Conservation (phyloP, 2,329 filamentous ascomycete species). For the Verticillium zaregamsianum region DNA sequence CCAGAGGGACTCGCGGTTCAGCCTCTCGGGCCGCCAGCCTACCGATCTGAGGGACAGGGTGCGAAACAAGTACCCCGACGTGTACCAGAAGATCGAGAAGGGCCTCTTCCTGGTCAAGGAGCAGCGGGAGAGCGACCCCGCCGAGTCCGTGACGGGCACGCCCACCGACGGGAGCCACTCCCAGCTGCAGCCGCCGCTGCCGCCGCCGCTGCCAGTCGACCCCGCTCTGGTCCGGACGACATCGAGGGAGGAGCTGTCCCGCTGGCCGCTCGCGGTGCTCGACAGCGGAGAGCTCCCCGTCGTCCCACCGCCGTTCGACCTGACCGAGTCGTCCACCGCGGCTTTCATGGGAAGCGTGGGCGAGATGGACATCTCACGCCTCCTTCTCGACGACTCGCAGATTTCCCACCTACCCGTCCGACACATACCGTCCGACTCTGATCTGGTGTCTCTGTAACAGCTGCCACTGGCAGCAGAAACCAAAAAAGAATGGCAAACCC, state of each 20-base stretch:
- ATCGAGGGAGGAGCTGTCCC: constrained; percentile 43
- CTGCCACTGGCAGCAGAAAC: background rate
- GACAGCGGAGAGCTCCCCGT: constrained; percentile 21
- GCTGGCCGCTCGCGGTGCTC: constrained; percentile 33
- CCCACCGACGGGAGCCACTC: constrained; percentile 38
- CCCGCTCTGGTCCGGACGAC: constrained; percentile 33
- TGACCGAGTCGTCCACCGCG: constrained; percentile 34
- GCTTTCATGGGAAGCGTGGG: constrained; percentile 38
- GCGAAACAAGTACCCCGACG: constrained; percentile 59
- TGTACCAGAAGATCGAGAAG: constrained; percentile 54
- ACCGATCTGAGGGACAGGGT: constrained; percentile 61
- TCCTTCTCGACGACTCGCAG: constrained; percentile 52
- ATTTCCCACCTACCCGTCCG: constrained; percentile 18
- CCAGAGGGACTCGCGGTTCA: constrained; percentile 54
- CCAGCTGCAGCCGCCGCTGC: constrained; percentile 30
- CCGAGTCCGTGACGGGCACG: constrained; percentile 48
- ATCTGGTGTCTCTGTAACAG: constrained; percentile 10
- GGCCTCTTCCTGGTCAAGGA: constrained; percentile 44
- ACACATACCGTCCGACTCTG: constrained; percentile 15
- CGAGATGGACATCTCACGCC: constrained; percentile 59
- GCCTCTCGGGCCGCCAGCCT: constrained; percentile 54
- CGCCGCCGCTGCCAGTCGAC: constrained; percentile 32
- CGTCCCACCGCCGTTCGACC: constrained; percentile 33
- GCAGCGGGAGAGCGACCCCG: constrained; percentile 35
- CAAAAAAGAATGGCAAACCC: too few species aligned